A percentile compares a stretch with the other conserved stretches of the same genome.
Conservation (phyloP, 1,284 basidiomycete genomes). For the Irpex lacteus region DNA sequence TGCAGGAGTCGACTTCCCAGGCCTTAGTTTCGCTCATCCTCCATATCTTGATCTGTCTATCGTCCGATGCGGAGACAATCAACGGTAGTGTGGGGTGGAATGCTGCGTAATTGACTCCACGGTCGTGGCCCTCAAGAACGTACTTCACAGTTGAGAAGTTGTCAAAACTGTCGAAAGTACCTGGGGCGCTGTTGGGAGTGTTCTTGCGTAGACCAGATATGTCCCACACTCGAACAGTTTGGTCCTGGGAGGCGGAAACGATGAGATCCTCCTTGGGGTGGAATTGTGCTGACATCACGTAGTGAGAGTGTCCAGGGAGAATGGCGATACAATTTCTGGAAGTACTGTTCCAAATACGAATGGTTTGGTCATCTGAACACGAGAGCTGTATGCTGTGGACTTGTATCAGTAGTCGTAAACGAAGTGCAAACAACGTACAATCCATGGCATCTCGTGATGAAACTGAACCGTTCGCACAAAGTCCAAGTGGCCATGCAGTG, state of each 20-base stretch:
- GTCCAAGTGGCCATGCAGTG: conserved; percentile 97
- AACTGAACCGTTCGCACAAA: conserved; percentile 99
- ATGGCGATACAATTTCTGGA: conserved; percentile 98
- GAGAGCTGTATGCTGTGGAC: conserved; percentile 60
- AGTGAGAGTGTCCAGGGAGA: conserved; percentile 97
- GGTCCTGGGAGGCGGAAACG: conserved; percentile 98
- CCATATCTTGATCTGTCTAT: conserved; percentile 99
- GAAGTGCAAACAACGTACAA: conserved; percentile 51
- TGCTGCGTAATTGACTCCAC: conserved; percentile 94
- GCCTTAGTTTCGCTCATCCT: conserved; percentile 99
- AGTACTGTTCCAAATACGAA: conserved; percentile 99
- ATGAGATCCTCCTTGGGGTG: conserved; percentile 98
- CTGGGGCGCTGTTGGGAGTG: conserved; percentile 61
- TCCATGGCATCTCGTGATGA: conserved; percentile 99
- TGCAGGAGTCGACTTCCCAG: conserved; percentile 99
- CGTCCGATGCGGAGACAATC: conserved; percentile 97
- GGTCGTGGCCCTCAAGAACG: conserved; percentile 97
- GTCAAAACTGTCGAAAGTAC: conserved; percentile 80
- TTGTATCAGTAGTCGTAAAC: conserved; percentile 2
- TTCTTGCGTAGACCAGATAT: conserved; percentile 95
- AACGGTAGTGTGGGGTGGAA: conserved; percentile 95
- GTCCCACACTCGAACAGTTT: conserved; percentile 99
- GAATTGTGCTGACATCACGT: conserved; percentile 99
- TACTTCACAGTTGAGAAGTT: conserved; percentile 95
- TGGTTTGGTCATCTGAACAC: conserved; percentile 99